phyloP scores from a whole-genome alignment of 331 rosid genomes.

The Quercus tomentella region DNA sequence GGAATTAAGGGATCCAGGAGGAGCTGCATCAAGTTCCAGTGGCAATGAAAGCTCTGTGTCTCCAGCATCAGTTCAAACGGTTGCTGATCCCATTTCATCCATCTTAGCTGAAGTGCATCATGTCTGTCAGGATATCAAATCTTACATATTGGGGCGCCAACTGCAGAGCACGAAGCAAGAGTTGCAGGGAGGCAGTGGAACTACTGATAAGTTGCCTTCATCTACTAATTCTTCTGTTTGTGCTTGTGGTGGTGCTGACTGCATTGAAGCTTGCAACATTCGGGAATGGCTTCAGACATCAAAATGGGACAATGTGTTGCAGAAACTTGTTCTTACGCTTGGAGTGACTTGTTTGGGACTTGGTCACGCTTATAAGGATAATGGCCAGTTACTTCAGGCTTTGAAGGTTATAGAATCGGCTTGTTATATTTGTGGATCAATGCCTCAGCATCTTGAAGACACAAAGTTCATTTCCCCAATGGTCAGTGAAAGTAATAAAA shows the following conservation, averaged over 20 bases:
- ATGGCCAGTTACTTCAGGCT: constrained; percentile 71
- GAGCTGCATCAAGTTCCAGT: no score
- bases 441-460: constrained; percentile 89
- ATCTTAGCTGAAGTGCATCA: constrained; percentile 93
- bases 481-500: constrained; percentile 40
- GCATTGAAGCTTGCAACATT: constrained; percentile 95
- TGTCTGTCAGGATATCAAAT: constrained; percentile 92
- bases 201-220: constrained; percentile 41
- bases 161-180: constrained; percentile 66
- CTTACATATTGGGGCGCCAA: constrained; percentile 91
- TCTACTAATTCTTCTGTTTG: constrained; percentile 67
- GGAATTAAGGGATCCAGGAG: no score
- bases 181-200: constrained; percentile 40
- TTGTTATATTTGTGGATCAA: constrained; percentile 88
- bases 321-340: constrained; percentile 96
- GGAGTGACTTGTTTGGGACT: constrained; percentile 95
- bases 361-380: constrained; percentile 83
- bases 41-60: no score
- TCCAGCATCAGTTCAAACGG: constrained; percentile 66
- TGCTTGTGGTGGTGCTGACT: constrained; percentile 93
- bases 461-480: constrained; percentile 79
- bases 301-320: constrained; percentile 76
- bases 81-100: constrained; percentile 86
- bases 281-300: constrained; percentile 94
- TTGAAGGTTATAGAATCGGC: constrained; percentile 85